Evolutionary conservation across 192 early-diverging fungal species (phyloP).

Genomic region (Cladochytrium replicatum): DNA sequence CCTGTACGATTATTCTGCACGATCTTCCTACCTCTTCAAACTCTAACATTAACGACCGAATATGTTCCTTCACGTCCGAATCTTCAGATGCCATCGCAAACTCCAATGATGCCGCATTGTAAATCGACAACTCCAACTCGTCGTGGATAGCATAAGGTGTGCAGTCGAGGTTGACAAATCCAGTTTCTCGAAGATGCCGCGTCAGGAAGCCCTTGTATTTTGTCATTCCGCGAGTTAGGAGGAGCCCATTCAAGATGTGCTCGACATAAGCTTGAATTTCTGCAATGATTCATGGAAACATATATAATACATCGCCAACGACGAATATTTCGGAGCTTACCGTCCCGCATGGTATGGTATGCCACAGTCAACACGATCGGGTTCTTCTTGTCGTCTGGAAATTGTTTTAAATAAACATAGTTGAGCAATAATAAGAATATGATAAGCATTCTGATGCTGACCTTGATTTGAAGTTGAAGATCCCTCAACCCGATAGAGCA

Average conservation of each 20-base stretch:
- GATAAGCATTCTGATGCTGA: not conserved
- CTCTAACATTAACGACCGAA: slow-evolving; percentile 40
- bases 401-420: not conserved
- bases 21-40: slow-evolving; percentile 36
- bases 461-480: slow-evolving; percentile 1
- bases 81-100: slow-evolving; percentile 30
- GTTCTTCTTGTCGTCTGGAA: slow-evolving; percentile 2
- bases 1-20: not conserved
- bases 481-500: slow-evolving; percentile 12
- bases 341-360: not conserved
- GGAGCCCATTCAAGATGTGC: not conserved
- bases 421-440: not conserved
- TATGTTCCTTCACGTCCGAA: slow-evolving; percentile 34
- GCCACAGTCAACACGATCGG: slow-evolving; percentile 2
- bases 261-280: slow-evolving; percentile 12
- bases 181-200: slow-evolving; percentile 7
- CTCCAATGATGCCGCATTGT: slow-evolving; percentile 38
- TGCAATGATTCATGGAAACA: slow-evolving; percentile 1
- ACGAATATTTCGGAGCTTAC: not conserved
- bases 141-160: slow-evolving; percentile 49
- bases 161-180: slow-evolving; percentile 35
- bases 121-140: slow-evolving; percentile 40
- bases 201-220: slow-evolving; percentile 11
- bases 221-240: not conserved
- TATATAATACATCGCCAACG: not conserved